Base-by-base conservation (phyloP, 2,329 filamentous ascomycete species). In the Aaosphaeria pasadenensis region DNA sequence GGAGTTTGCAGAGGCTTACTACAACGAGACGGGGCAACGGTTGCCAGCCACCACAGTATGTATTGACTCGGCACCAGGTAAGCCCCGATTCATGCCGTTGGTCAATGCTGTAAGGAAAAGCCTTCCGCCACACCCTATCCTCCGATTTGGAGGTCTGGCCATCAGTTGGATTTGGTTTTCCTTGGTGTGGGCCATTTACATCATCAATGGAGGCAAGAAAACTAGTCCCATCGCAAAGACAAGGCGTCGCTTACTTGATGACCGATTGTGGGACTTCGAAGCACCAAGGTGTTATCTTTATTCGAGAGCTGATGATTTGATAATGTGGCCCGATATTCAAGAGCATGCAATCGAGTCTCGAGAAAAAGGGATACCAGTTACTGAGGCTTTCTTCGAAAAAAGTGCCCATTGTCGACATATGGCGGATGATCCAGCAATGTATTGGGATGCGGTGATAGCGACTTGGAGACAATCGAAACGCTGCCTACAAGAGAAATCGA, bases 401-500 rank as follows among this genome's bases (percentile, higher is more conserved):
- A 81, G 77, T 30, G 71, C 73, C 0, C 83, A 86, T 61, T 82
- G 84, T 7, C 80, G 77, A 1, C 81, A 86, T 55, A 80, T 84
- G 72, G 72, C 77, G 13, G 58, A 71, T 57, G 74, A 82, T 44
- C 75, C 78, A 0, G 73, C 74, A 39, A 67, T 78, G 55, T 86
- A 86, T 59, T 86, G 82, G 83, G 45, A 52, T 32, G 56, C 60
- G 24, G 54, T 71, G 4, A 44, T 47, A 3, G 47, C 44, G 29
- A 58, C 55, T 11, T 63, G 60, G 60, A 47, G 45, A 24, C 17
- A 24, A 24, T 24, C 17, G 17, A 24, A 24, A 24, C 17, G 17
- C 17, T 24, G 17, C 17, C 17, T 24, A 24, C 17, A 24, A 24
- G 17, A 24, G 17, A 24, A 24, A 24, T 24, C 17, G 17, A 24